Base-by-base conservation (phyloP, 2,329 filamentous ascomycete species). In the Nakataea oryzae region DNA sequence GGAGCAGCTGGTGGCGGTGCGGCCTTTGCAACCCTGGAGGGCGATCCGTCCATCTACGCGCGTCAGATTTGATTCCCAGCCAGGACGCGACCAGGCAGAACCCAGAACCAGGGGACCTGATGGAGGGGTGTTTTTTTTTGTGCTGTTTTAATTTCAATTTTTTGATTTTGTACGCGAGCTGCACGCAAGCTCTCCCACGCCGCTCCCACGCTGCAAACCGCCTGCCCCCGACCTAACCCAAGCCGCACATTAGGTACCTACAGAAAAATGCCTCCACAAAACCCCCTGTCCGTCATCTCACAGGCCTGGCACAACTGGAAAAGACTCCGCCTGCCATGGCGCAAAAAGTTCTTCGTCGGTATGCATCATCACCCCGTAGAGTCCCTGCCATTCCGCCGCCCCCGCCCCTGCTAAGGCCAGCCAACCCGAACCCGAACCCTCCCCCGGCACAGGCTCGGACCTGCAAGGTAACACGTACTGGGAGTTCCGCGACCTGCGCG, bases 401-500 rank as follows among this genome's bases (percentile, higher is more conserved):
- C 30, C 14, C 30, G 6, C 21, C 57, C n/a, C 24, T 29, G 27
- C 32, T 11, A 32, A 56, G 13, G 30, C 47, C 50, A 34, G 57
- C 34, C 21, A n/a, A 28, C 30, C 24, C 58, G 41, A 9, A 57
- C 28, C 47, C 30, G 30, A 60, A 29, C 55, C 56, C 28, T n/a
- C 58, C 54, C 57, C 27, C 26, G 26, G 47, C 26, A 27, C 65
- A 88, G 86, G 86, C 66, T 78, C 81, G 68, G 86, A 89, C 70
- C 83, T 88, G 63, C 70, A 83, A 28, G 85, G 85, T 62, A 88
- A 88, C 74, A 87, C 86, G 4, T 89, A 82, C 76, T 89, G 86
- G 85, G 84, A 87, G 68, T 87, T 88, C 74, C 79, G 79, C 63
- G 80, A 86, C 66, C 68, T 74, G 8, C 76, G 78, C 62, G 72